These are phyloP conservation scores for Mycena rosella DNA, from an alignment of 768 basidiomycete genomes.

Conservation along the genomic window DNA sequence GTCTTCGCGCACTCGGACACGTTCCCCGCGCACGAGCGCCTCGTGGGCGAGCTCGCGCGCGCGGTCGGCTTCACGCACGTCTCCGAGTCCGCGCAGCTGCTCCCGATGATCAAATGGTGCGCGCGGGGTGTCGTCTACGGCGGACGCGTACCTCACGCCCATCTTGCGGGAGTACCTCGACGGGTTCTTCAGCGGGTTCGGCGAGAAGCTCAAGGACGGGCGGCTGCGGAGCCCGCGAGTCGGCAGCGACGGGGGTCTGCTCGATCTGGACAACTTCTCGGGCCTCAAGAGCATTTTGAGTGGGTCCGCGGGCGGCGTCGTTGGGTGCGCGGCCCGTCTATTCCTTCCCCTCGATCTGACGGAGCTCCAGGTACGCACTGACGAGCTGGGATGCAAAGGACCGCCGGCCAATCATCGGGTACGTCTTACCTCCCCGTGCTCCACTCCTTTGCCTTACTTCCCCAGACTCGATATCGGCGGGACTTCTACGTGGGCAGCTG, in stretches of 20 bases:
- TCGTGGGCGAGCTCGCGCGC: slow-evolving; percentile 79
- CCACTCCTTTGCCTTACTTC: not conserved
- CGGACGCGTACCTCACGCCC: slow-evolving; percentile 96
- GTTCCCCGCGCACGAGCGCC: slow-evolving; percentile 86
- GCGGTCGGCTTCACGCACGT: slow-evolving; percentile 91
- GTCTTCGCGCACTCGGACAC: slow-evolving; percentile 94
- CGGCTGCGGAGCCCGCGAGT: slow-evolving; percentile 74
- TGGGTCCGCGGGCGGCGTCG: slow-evolving; percentile 96
- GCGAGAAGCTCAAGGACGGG: slow-evolving; percentile 76
- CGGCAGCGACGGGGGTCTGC: slow-evolving; percentile 88
- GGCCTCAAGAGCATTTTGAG: slow-evolving; percentile 94
- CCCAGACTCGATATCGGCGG: slow-evolving; percentile 91
- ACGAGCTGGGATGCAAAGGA: slow-evolving; percentile 88
- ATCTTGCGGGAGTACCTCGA: slow-evolving; percentile 87
- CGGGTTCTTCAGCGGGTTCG: slow-evolving; percentile 93
- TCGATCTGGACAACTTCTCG: slow-evolving; percentile 87
- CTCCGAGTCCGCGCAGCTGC: slow-evolving; percentile 87
- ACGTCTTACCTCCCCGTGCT: slow-evolving; percentile 43
- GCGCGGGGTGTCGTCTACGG: slow-evolving; percentile 72
- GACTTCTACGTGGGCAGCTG: slow-evolving; percentile 72
- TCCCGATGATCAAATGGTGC: slow-evolving; percentile 97
- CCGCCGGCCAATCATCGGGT: slow-evolving; percentile 88
- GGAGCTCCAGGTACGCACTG: slow-evolving; percentile 68
- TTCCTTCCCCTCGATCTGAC: not conserved
- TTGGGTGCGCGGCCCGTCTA: slow-evolving; percentile 60